Evolutionary conservation across 495 filamentous ascomycete species (phyloP).

Genomic region (Lindgomyces ingoldianus): DNA sequence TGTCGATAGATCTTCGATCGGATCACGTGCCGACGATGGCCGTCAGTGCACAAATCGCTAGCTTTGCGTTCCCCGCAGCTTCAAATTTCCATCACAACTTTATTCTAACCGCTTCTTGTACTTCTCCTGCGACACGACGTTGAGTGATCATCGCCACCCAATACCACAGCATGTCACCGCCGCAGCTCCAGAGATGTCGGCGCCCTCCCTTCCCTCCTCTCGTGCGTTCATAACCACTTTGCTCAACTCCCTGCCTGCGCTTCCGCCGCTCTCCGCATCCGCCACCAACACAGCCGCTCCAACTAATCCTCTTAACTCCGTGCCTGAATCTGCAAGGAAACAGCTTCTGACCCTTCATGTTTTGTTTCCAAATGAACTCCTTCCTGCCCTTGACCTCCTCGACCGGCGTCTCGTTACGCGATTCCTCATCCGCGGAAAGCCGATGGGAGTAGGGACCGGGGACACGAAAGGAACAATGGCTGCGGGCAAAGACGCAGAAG

Average conservation of each 20-base stretch:
- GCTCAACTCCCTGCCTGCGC: slow-evolving; percentile 18
- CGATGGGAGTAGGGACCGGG: background rate
- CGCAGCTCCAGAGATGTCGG: slow-evolving; percentile 21
- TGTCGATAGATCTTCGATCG: too few species aligned
- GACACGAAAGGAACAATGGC: background rate
- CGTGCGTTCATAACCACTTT: slow-evolving; percentile 37
- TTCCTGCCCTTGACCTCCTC: slow-evolving; percentile 79
- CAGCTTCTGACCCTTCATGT: slow-evolving; percentile 63
- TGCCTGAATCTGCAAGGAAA: slow-evolving; percentile 22
- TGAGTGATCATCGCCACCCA: too few species aligned
- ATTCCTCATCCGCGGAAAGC: slow-evolving; percentile 34
- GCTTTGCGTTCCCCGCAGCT: slow-evolving; percentile 18
- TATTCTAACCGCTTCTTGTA: slow-evolving; percentile 29
- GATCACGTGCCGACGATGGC: too few species aligned
- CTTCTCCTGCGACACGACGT: too few species aligned
- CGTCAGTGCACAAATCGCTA: slow-evolving; percentile 1
- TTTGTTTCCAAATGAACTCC: slow-evolving; percentile 61
- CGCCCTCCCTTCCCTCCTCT: slow-evolving; percentile 19
- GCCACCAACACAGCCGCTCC: slow-evolving; percentile 1
- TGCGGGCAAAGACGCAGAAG: background rate
- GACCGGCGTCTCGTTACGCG: slow-evolving; percentile 68
- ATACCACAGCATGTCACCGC: slow-evolving; percentile 20
- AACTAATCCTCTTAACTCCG: slow-evolving; percentile 24
- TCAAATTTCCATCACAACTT: slow-evolving; percentile 26
- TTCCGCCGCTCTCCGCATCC: background rate